Base-by-base conservation (phyloP, 225 moss, liverwort and hornwort species). In the Marchantia polymorpha region DNA sequence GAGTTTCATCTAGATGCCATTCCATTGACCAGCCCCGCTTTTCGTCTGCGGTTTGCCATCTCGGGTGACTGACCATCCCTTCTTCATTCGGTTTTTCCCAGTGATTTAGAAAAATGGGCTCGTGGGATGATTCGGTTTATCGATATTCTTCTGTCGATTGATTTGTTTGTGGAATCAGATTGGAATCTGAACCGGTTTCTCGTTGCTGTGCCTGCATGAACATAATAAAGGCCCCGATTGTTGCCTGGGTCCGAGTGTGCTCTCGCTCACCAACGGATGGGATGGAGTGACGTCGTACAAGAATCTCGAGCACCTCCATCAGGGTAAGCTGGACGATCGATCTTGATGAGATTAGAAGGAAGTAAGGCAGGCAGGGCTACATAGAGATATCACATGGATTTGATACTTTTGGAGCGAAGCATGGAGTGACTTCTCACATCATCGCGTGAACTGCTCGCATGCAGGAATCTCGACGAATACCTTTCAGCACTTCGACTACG, bases 251-350 rank as follows among this genome's bases (percentile, higher is more conserved):
- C 73, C 89, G 67, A 8, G 56, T 25, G 29, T 75, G 16, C 12
- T 51, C 23, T 25, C 20, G 0, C 54, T 92, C 64, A 59, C 53
- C 7, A 91, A 91, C 77, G 91, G 94, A 69, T 92, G 94, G 94
- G 92, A 94, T 76, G 92, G 91, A 69, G 91, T 89, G 23, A 94
- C 91, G 12, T 91, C 91, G 13, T 90, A 83, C 87, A 92, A 92
- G 72, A 92, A 91, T 60, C 81, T 91, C 69, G 75, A 86, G 72
- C 93, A 92, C 46, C 82, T 85, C 79, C 84, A 92, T 69, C 92
- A 94, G 90, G 92, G 93, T 94, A 30, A 69, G 5, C 63, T 6
- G 1, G 55, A 55, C 17, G 55, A 55, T 55, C 10, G 55, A 55
- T 55, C 39, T 39, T 39, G 39, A n/a, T n/a, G n/a, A n/a, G n/a